phyloP scores from a whole-genome alignment of 2,329 filamentous ascomycete species.

The Penicillium occitanis region DNA sequence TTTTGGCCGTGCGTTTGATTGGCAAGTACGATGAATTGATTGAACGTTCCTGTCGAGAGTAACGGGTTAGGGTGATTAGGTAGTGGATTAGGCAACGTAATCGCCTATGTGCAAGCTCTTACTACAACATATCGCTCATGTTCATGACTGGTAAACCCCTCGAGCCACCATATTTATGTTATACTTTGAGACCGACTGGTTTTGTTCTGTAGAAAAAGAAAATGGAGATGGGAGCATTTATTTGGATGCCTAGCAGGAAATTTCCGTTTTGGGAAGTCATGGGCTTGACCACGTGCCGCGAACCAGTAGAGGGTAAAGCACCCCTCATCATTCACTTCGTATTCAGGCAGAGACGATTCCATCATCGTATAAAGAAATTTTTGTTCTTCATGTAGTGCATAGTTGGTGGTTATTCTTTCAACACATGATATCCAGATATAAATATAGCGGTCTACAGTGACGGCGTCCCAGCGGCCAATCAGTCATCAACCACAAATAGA shows the following conservation, averaged over 20 bases:
- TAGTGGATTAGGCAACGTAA: neutral
- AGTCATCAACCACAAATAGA: neutral
- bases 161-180: no score
- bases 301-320: neutral
- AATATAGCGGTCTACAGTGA: neutral
- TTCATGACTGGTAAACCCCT: neutral
- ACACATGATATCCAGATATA: neutral
- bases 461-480: neutral
- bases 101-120: neutral
- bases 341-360: neutral
- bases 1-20: neutral
- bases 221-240: neutral
- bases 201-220: neutral
- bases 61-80: neutral
- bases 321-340: neutral
- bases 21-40: neutral
- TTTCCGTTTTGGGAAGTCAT: neutral
- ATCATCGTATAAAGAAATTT: neutral
- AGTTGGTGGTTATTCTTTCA: neutral
- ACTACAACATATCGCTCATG: neutral
- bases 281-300: neutral
- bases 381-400: neutral
- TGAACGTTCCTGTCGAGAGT: neutral
- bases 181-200: no score
- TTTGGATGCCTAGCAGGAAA: conserved; percentile 6